Percentiles rank a stretch among this genome's conserved stretches.
Evolutionary conservation across 495 filamentous ascomycete species (phyloP).

Genomic region (Trichoderma reesei): DNA sequence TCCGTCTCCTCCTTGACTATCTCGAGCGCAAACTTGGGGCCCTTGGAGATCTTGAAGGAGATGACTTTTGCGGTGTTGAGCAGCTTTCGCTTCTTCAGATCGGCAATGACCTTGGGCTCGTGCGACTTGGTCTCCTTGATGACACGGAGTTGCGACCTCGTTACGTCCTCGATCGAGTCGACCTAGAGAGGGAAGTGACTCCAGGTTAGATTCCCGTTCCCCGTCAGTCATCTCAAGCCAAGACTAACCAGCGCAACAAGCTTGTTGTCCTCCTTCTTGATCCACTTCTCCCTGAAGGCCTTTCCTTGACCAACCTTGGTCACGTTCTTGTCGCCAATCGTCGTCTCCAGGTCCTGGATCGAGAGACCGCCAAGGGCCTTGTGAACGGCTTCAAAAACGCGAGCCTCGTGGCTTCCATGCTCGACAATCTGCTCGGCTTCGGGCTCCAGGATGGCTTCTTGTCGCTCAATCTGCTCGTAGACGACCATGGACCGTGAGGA

Average conservation of each 20-base stretch:
- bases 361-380: conserved; percentile 68
- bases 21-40: conserved; percentile 73
- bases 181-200: conserved; percentile 24
- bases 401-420: conserved; percentile 89
- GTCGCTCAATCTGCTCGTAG: conserved; percentile 72
- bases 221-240: conserved; percentile 7
- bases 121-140: conserved; percentile 60
- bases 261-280: conserved; percentile 65
- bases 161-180: conserved; percentile 67
- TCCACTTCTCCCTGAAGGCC: conserved; percentile 95
- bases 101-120: conserved; percentile 62
- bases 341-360: conserved; percentile 63
- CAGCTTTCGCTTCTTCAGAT: conserved; percentile 85
- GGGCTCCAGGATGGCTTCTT: conserved; percentile 65
- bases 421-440: conserved; percentile 70
- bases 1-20: conserved; percentile 92
- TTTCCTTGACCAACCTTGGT: conserved; percentile 89
- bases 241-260: conserved; percentile 19
- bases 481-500: conserved; percentile 73
- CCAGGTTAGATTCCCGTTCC: conserved; percentile 7
- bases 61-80: conserved; percentile 74
- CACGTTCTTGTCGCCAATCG: conserved; percentile 70
- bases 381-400: conserved; percentile 80
- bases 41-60: conserved; percentile 72
- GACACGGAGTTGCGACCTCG: conserved; percentile 57